phyloP scores from a whole-genome alignment of 768 basidiomycete genomes.

The Tricholoma hemisulphureum region DNA sequence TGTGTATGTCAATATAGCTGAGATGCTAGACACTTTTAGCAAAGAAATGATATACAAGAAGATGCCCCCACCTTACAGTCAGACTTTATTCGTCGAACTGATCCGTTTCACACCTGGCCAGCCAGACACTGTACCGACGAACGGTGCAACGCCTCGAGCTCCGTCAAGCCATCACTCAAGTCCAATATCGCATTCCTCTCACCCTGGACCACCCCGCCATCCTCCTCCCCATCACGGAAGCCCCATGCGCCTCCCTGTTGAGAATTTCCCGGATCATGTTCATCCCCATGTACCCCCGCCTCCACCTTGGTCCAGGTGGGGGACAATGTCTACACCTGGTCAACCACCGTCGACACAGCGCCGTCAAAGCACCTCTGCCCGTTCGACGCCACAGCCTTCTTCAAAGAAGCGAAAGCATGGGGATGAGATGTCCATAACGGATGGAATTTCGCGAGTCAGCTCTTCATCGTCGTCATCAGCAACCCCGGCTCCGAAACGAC shows the following conservation, averaged over 20 bases:
- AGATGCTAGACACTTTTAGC: slow-evolving; percentile 74
- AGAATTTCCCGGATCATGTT: slow-evolving; percentile 9
- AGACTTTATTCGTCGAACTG: slow-evolving; percentile 74
- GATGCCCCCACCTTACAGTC: slow-evolving; percentile 58
- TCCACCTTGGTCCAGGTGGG: slow-evolving; percentile 50
- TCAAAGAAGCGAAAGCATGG: slow-evolving; percentile 46
- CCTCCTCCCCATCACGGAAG: slow-evolving; percentile 14
- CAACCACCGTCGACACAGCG: slow-evolving; percentile 45
- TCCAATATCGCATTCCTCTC: slow-evolving; percentile 12
- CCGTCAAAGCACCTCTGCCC: slow-evolving; percentile 33
- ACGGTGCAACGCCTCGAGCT: slow-evolving; percentile 20
- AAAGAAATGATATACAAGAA: slow-evolving; percentile 70
- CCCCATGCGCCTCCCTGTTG: slow-evolving; percentile 13
- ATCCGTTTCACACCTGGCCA: slow-evolving; percentile 59
- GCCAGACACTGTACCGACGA: slow-evolving; percentile 36
- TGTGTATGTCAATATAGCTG: slow-evolving; percentile 66
- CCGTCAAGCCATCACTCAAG: slow-evolving; percentile 21
- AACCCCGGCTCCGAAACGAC: slow-evolving; percentile 37
- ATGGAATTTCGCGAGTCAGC: slow-evolving; percentile 20
- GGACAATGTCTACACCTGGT: slow-evolving; percentile 44
- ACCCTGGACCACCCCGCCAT: slow-evolving; percentile 13
- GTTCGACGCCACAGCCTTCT: slow-evolving; percentile 38
- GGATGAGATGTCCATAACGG: slow-evolving; percentile 33
- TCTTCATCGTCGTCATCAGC: slow-evolving; percentile 26
- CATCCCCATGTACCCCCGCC: slow-evolving; percentile 27